Evolutionary conservation across 2,329 filamentous ascomycete genomes (phyloP).

Genomic region (Calonectria multiphialidica): DNA sequence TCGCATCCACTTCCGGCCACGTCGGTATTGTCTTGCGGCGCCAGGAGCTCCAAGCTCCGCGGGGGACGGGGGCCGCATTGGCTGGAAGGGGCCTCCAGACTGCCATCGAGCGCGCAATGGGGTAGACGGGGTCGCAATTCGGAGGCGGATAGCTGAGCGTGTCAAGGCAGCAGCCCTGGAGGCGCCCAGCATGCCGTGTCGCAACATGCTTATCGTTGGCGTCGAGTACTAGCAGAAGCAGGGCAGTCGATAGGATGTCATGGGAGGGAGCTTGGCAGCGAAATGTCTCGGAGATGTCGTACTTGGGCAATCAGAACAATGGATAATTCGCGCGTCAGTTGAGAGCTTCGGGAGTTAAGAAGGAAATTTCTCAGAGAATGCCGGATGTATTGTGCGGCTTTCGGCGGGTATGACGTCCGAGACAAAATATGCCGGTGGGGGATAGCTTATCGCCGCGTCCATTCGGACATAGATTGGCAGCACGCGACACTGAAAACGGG

Average conservation of each 20-base stretch:
- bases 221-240: slow-evolving; percentile 15
- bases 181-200: slow-evolving; percentile 42
- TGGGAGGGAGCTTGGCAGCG: background rate
- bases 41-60: slow-evolving; percentile 80
- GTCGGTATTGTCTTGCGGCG: slow-evolving; percentile 77
- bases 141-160: slow-evolving; percentile 42
- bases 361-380: background rate
- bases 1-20: slow-evolving; percentile 81
- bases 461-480: slow-evolving; percentile 33
- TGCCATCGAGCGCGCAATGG: slow-evolving; percentile 43
- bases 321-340: background rate
- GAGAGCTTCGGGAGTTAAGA: background rate
- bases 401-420: slow-evolving; percentile 39
- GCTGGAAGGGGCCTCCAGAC: slow-evolving; percentile 64
- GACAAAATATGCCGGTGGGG: slow-evolving; percentile 32
- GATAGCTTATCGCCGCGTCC: slow-evolving; percentile 38
- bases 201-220: slow-evolving; percentile 44
- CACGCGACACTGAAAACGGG: slow-evolving; percentile 22
- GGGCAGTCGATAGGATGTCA: slow-evolving; percentile 17
- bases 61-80: slow-evolving; percentile 82
- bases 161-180: slow-evolving; percentile 26
- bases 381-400: slow-evolving; percentile 18
- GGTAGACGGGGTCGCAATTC: slow-evolving; percentile 65
- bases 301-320: background rate
- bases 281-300: background rate